A percentile compares a stretch with the other conserved stretches of the same genome.
Evolutionary conservation across 768 basidiomycete genomes (phyloP).

Genomic region (Auricularia sp.): DNA sequence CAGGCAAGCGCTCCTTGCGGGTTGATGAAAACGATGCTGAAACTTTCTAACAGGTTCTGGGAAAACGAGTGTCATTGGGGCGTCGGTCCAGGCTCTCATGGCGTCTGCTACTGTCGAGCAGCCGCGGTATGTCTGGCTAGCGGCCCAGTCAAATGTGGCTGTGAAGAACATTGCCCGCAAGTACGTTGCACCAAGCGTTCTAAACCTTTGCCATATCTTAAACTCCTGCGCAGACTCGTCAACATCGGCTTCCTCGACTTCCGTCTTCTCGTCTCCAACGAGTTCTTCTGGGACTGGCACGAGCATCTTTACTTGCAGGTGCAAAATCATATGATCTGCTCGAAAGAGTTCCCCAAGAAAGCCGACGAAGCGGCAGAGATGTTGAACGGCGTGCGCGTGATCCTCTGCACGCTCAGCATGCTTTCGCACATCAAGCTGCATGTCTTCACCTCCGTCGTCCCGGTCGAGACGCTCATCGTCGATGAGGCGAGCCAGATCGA

Average conservation of each 20-base stretch:
- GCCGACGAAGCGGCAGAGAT: not conserved
- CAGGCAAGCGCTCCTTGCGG: slow-evolving; percentile 1
- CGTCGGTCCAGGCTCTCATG: slow-evolving; percentile 21
- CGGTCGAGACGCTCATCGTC: slow-evolving; percentile 35
- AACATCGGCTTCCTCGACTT: slow-evolving; percentile 36
- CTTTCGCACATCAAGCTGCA: slow-evolving; percentile 43
- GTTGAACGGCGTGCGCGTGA: slow-evolving; percentile 36
- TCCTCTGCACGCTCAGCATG: slow-evolving; percentile 74
- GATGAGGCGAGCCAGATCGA: slow-evolving; percentile 49
- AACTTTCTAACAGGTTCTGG: slow-evolving; percentile 27
- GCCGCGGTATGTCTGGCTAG: slow-evolving; percentile 54
- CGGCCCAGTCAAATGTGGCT: slow-evolving; percentile 80
- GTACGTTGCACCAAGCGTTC: not conserved
- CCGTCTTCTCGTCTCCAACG: slow-evolving; percentile 60
- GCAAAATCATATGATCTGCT: slow-evolving; percentile 40
- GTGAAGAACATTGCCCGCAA: slow-evolving; percentile 87
- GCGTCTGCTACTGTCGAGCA: slow-evolving; percentile 21
- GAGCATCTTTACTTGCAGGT: slow-evolving; percentile 60
- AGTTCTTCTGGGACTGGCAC: slow-evolving; percentile 63
- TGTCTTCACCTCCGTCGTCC: slow-evolving; percentile 26
- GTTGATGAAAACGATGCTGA: not conserved
- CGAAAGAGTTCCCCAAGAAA: slow-evolving; percentile 29
- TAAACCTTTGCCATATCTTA: not conserved
- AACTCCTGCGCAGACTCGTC: slow-evolving; percentile 25
- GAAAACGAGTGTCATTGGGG: slow-evolving; percentile 64